Base-by-base conservation (phyloP, 2,329 filamentous ascomycete species). In the Pseudocercospora ulei region DNA sequence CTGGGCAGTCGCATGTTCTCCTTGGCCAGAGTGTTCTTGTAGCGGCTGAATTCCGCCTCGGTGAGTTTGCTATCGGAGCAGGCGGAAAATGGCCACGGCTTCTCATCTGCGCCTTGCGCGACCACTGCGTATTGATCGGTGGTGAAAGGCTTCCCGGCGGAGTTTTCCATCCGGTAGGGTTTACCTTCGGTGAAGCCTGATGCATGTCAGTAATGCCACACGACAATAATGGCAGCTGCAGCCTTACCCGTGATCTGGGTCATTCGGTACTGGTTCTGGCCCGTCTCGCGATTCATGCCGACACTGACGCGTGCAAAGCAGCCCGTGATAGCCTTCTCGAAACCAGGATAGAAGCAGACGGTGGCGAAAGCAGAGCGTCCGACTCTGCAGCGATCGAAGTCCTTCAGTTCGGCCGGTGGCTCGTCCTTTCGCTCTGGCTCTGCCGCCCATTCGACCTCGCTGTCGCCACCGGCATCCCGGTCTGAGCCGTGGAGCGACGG, bases 331-430 rank as follows among this genome's bases (percentile, higher is more conserved):
- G 81, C 73, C 5, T 81, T 67, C 39, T 93, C 82, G 51, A 98
- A 95, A 3, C 80, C 80, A 7, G 90, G 90, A 52, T 87, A 88
- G 66, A 93, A 94, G 69, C 86, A 95, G 39, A 94, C 81, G 55
- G 88, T 78, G 4, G 82, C 80, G 60, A 98, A 94, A 56, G 86
- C 82, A 50, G 75, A 81, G 46, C 90, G 76, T 34, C 87, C 84
- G 42, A 98, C 74, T 41, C 85, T 77, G 37, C 88, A 76, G 35
- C 83, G 76, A 57, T 96, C 82, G 49, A 88, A 77, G 59, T 96
- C 85, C n/a, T 72, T 72, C 12, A 94, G 67, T 22, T 81, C 76
- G 1, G 82, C 76, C 16, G 78, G 79, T 8, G 76, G 75, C 26
- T 78, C 75, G 48, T 78, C 80, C 7, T 44, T 39, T 17, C 50